These are phyloP conservation scores for Yamadazyma friedrichii DNA, from an alignment of 1,139 yeast genomes.

Conservation along the genomic window DNA sequence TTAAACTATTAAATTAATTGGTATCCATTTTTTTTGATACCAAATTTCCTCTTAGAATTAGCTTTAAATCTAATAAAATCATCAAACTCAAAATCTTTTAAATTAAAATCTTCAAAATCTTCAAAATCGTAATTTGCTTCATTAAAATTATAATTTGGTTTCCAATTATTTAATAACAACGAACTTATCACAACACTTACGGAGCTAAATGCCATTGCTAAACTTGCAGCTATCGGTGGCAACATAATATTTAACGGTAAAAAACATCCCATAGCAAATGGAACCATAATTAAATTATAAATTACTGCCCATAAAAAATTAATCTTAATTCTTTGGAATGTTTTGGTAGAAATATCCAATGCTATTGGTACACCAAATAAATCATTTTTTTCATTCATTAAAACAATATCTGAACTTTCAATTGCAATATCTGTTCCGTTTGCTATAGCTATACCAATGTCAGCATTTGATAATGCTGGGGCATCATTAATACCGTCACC, in stretches of 20 bases:
- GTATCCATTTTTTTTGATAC: conserved; percentile 7
- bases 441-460: conserved; percentile 86
- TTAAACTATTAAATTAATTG: conserved; percentile 2
- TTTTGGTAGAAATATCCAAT: conserved; percentile 64
- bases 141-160: conserved; percentile 27
- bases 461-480: conserved; percentile 87
- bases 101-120: conserved; percentile 24
- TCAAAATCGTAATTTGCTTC: conserved; percentile 23
- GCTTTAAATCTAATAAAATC: conserved; percentile 29
- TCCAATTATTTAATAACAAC: conserved; percentile 65
- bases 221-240: conserved; percentile 90
- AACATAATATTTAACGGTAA: conserved; percentile 76
- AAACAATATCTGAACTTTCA: conserved; percentile 92
- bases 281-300: conserved; percentile 86
- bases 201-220: conserved; percentile 91
- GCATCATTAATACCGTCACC: conserved; percentile 99
- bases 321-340: conserved; percentile 73
- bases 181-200: conserved; percentile 87
- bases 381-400: conserved; percentile 43
- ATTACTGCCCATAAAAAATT: conserved; percentile 85
- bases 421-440: conserved; percentile 95
- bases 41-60: conserved; percentile 11
- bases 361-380: conserved; percentile 71
- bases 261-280: conserved; percentile 90
- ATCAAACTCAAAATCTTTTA: conserved; percentile 28